Conservation (phyloP, 1,139 yeast genomes). For the Scheffersomyces titani region DNA sequence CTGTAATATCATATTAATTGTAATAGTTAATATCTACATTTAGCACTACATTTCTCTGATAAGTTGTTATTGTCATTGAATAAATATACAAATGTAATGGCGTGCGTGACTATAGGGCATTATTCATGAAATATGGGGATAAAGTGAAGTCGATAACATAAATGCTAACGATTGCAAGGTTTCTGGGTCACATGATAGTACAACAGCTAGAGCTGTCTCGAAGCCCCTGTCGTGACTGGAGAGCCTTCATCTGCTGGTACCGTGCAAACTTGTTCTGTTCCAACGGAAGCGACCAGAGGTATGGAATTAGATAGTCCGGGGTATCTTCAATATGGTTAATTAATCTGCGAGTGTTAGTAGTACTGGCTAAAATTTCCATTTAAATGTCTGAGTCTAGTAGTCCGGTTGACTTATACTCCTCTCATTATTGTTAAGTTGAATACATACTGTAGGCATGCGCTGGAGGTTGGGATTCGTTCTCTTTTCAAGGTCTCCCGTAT, state of each 20-base stretch:
- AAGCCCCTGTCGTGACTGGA: conserved; percentile 6
- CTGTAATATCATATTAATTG: neutral
- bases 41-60: neutral
- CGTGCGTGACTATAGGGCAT: neutral
- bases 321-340: conserved; percentile 46
- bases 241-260: conserved; percentile 22
- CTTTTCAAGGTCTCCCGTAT: conserved; percentile 54
- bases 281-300: conserved; percentile 49
- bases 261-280: conserved; percentile 48
- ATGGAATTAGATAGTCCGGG: conserved; percentile 56
- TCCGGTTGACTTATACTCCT: neutral
- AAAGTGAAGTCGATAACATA: neutral
- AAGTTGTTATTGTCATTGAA: neutral
- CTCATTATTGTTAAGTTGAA: neutral
- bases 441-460: conserved; percentile 53
- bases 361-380: neutral
- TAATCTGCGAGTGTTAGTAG: conserved; percentile 21
- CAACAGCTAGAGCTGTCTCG: conserved; percentile 37
- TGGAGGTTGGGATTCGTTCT: conserved; percentile 69
- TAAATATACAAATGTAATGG: neutral
- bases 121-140: neutral
- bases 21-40: neutral
- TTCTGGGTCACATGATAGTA: conserved; percentile 28
- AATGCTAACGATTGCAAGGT: neutral
- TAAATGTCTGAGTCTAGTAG: neutral